A percentile compares a stretch with the other conserved stretches of the same genome.
These are phyloP conservation scores for Rhizophagus sp. DNA, from an alignment of 192 early-diverging fungal genomes.

Conservation along the genomic window DNA sequence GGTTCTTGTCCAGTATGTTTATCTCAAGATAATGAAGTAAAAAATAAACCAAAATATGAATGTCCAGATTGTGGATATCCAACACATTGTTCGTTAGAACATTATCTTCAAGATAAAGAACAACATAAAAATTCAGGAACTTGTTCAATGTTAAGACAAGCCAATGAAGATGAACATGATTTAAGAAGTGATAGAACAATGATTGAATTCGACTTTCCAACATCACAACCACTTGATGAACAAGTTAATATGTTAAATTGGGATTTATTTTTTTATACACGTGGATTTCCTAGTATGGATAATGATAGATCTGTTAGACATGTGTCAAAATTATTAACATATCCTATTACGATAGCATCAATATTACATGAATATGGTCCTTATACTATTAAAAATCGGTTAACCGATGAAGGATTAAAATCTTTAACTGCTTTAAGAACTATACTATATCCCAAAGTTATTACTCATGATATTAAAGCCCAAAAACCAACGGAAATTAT, in stretches of 20 bases:
- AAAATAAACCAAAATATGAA: conserved; percentile 58
- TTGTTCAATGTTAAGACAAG: conserved; percentile 63
- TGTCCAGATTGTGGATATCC: conserved; percentile 81
- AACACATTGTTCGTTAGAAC: conserved; percentile 72
- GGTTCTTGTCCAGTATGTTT: conserved; percentile 72
- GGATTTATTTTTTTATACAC: conserved; percentile 78
- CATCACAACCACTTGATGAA: conserved; percentile 67
- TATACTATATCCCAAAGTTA: conserved; percentile 39
- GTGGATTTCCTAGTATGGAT: conserved; percentile 73
- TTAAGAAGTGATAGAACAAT: conserved; percentile 71
- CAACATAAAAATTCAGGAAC: conserved; percentile 44
- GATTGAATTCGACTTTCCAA: conserved; percentile 79
- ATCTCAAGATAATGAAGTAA: conserved; percentile 33
- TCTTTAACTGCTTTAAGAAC: conserved; percentile 59
- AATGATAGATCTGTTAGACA: conserved; percentile 73
- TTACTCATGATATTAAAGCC: neutral
- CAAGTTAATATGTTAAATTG: conserved; percentile 76
- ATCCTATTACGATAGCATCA: conserved; percentile 76
- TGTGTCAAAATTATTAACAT: conserved; percentile 77
- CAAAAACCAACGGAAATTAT: neutral
- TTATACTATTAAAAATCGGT: conserved; percentile 58
- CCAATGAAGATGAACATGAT: conserved; percentile 80
- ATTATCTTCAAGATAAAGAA: conserved; percentile 49
- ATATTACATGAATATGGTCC: conserved; percentile 73
- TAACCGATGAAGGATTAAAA: conserved; percentile 74